Evolutionary conservation across 176 grass and related monocot species (phyloP).

Genomic region (Aegilops tauschii): DNA sequence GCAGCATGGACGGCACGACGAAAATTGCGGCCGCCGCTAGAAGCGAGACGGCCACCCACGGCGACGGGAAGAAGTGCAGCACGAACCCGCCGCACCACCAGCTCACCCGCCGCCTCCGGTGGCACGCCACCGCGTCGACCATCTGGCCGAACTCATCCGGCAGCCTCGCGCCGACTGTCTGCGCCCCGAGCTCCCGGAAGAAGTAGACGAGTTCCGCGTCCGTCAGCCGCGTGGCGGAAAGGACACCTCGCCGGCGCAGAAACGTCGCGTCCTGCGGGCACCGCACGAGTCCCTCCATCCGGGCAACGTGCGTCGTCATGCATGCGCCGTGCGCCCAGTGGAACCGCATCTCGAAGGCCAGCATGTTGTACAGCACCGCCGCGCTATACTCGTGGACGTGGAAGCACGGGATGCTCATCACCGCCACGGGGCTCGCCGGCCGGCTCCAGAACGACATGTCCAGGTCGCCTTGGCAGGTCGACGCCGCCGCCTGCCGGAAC

Average conservation of each 20-base stretch:
- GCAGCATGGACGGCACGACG: slow-evolving; percentile 43
- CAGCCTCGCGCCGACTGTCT: slow-evolving; percentile 26
- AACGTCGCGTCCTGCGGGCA: slow-evolving; percentile 33
- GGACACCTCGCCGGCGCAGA: slow-evolving; percentile 31
- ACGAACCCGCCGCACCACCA: slow-evolving; percentile 35
- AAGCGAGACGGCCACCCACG: slow-evolving; percentile 45
- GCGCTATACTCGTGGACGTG: slow-evolving; percentile 38
- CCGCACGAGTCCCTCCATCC: slow-evolving; percentile 44
- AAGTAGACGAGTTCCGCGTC: slow-evolving; percentile 28
- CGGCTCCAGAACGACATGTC: slow-evolving; percentile 42
- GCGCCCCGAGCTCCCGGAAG: slow-evolving; percentile 36
- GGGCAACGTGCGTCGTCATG: slow-evolving; percentile 27
- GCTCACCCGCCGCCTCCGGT: not conserved
- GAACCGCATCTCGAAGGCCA: slow-evolving; percentile 48
- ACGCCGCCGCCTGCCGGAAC: slow-evolving; percentile 9
- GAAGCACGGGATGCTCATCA: slow-evolving; percentile 40
- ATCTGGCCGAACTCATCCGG: slow-evolving; percentile 30
- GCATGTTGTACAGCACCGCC: slow-evolving; percentile 33
- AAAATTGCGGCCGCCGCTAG: slow-evolving; percentile 27
- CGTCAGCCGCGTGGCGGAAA: slow-evolving; percentile 11
- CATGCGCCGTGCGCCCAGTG: slow-evolving; percentile 31
- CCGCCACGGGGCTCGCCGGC: slow-evolving; percentile 25
- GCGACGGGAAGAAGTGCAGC: slow-evolving; percentile 51
- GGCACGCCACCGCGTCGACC: not conserved
- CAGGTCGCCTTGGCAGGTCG: not conserved